Evolutionary conservation across 2,329 filamentous ascomycete species (phyloP), one percentile per base, ranked within the genome.

Genomic region (Fusarium sp.): DNA sequence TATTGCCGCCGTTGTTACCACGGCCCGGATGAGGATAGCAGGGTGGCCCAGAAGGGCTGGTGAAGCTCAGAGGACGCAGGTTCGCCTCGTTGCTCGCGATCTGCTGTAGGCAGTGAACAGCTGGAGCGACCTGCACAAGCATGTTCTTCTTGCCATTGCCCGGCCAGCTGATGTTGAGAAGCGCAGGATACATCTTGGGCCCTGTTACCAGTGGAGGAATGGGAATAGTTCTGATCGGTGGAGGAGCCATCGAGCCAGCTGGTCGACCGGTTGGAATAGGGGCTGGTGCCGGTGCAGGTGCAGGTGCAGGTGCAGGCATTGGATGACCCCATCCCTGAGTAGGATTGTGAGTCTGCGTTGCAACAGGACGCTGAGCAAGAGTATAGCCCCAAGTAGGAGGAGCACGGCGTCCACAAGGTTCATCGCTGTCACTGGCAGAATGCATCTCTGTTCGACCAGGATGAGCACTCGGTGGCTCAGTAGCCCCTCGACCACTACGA

Each of bases 101-200:
- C 26, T 47, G 47, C 45, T 64, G 57, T 10, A 75, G 48, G 12
- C 52, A 61, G 4, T 79, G 81, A 66, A 85, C 32, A 25, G 64
- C 67, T 34, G 70, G 70, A 11, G 48, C 50, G 43, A 72, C 70
- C 35, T 69, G 58, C 13, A 70, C 74, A 26, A 74, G 63, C 45
- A 76, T 58, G 42, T 72, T 73, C 35, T 68, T 66, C 59, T 70
- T 62, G 36, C 73, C 74, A 19, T 69, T 71, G 32, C 67, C 69
- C 6, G 43, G 34, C 72, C 72, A 74, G 42, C 39, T 54, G 52
- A 76, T 66, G 43, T 59, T 60, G 32, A 76, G 63, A 15, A 72
- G 61, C 8, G 74, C 66, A 39, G 72, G 47, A 35, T 64, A 54
- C 9, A 29, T 60, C 43, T 55, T 66, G 7, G 45, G 45, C 7